These are phyloP conservation scores for Penicillium taxi DNA, from an alignment of 495 filamentous ascomycete genomes.

Conservation along the genomic window DNA sequence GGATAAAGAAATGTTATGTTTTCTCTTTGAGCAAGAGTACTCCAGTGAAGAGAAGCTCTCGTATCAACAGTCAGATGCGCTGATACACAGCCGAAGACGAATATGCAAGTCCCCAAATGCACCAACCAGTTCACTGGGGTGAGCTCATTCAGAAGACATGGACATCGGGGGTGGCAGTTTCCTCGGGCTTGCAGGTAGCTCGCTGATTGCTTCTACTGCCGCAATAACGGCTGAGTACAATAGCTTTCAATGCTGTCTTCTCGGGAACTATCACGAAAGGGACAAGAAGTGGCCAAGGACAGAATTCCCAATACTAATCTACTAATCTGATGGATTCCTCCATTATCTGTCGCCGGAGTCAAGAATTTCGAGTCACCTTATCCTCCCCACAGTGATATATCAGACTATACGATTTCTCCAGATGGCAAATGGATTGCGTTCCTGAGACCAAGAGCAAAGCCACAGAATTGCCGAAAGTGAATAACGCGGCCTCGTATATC, in stretches of 20 bases:
- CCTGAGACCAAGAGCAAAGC: conserved; percentile 41
- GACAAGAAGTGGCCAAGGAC: neutral
- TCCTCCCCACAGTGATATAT: conserved; percentile 32
- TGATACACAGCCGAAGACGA: no score
- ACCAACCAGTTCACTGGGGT: no score
- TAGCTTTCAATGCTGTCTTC: conserved; percentile 42
- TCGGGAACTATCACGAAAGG: conserved; percentile 29
- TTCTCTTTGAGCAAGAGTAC: no score
- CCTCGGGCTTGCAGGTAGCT: no score
- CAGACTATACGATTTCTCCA: conserved; percentile 36
- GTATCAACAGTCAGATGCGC: no score
- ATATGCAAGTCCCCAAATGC: no score
- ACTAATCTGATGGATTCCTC: conserved; percentile 16
- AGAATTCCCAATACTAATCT: conserved; percentile 1
- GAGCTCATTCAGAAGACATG: no score
- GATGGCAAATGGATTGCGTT: conserved; percentile 35
- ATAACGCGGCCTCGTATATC: conserved; percentile 32
- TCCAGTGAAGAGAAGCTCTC: no score
- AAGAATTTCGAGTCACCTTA: conserved; percentile 40
- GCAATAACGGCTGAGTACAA: conserved; percentile 52
- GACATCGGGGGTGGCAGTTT: no score
- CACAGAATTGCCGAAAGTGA: conserved; percentile 30
- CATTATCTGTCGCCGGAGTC: conserved; percentile 38
- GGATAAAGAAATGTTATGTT: no score
- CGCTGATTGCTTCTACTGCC: no score